These are phyloP conservation scores for Hordeum vulgare DNA, from an alignment of 176 grass and related monocot genomes.

Conservation along the genomic window MorexV3_pseudomolecules_assembly NC_058518.1:459173269-459173768, in stretches of 20 bases:
- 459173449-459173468: slow-evolving; percentile 43
- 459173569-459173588: not conserved
- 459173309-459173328: slow-evolving; percentile 99
- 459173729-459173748: not conserved
- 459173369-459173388: slow-evolving; percentile 50
- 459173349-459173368: slow-evolving; percentile 73
- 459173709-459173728: slow-evolving; percentile 45
- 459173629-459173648: slow-evolving; percentile 88
- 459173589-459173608: slow-evolving; percentile 91
- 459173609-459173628: slow-evolving; percentile 98
- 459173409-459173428: slow-evolving; percentile 25
- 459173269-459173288: slow-evolving; percentile 19
- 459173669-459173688: slow-evolving; percentile 98
- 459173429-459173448: slow-evolving; percentile 31
- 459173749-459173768: slow-evolving; percentile 1
- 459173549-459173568: slow-evolving; percentile 22
- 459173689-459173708: slow-evolving; percentile 97
- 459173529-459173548: not conserved
- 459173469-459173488: slow-evolving; percentile 97
- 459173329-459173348: slow-evolving; percentile 79
- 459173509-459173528: not conserved
- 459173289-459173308: slow-evolving; percentile 25
- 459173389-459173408: slow-evolving; percentile 33
- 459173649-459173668: slow-evolving; percentile 93
- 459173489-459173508: slow-evolving; percentile 41